These are phyloP conservation scores for Gentiana dahurica DNA, from an alignment of 257 asterid genomes.

Conservation along the genomic window DNA sequence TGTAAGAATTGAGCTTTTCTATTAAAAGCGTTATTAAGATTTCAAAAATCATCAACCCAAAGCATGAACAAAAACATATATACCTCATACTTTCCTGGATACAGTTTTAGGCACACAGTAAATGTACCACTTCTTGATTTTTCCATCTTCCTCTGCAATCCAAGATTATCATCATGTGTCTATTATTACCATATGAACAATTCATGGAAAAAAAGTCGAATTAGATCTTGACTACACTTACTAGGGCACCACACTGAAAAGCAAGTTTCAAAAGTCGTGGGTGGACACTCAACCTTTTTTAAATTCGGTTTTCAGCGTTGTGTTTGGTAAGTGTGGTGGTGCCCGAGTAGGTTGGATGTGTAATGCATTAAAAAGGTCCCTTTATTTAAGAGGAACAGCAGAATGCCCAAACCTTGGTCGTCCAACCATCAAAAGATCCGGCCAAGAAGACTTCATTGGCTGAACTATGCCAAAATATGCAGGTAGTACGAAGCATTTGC, in stretches of 20 bases:
- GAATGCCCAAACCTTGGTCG: constrained; percentile 48
- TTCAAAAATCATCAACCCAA: constrained; percentile 6
- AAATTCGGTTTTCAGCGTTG: too few relatives aligned
- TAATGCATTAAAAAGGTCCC: too few relatives aligned
- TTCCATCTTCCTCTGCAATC: constrained; percentile 83
- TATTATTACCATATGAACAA: constrained; percentile 7
- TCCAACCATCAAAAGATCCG: constrained; percentile 98
- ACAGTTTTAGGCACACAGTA: constrained; percentile 51
- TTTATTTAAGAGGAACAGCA: background rate
- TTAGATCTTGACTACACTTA: too few relatives aligned
- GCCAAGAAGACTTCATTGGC: constrained; percentile 70
- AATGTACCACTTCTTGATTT: constrained; percentile 56
- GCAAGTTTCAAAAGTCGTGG: too few relatives aligned
- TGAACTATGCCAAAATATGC: constrained; percentile 58
- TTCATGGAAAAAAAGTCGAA: too few relatives aligned
- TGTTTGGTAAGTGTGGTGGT: too few relatives aligned
- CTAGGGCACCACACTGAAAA: too few relatives aligned
- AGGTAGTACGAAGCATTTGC: constrained; percentile 55
- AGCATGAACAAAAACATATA: background rate
- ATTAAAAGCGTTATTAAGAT: background rate
- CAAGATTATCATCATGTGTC: constrained; percentile 10
- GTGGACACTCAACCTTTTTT: too few relatives aligned
- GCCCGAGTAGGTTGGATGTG: too few relatives aligned
- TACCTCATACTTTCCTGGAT: constrained; percentile 96
- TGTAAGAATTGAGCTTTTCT: background rate